These are phyloP conservation scores for Penicillium arizonense DNA, from an alignment of 495 filamentous ascomycete species.

Conservation along the genomic window DNA sequence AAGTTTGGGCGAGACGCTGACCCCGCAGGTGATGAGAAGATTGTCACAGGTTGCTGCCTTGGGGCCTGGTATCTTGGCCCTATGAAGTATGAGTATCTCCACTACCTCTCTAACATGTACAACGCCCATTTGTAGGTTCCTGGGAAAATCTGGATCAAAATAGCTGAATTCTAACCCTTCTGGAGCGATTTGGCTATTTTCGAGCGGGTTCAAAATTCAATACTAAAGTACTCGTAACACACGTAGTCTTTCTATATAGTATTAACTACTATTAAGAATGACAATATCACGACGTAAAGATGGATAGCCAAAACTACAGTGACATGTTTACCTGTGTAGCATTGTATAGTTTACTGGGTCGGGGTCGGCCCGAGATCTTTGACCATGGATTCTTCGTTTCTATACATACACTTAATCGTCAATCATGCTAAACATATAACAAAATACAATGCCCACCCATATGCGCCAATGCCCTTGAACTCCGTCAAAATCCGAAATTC, in stretches of 20 bases:
- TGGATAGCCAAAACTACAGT: background rate
- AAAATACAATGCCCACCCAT: slow-evolving; percentile 6
- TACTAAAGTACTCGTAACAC: too few relatives aligned
- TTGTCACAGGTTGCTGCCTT: slow-evolving; percentile 16
- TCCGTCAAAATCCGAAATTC: slow-evolving; percentile 38
- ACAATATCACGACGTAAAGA: background rate
- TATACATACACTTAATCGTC: slow-evolving; percentile 20
- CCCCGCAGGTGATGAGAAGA: slow-evolving; percentile 23
- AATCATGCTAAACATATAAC: slow-evolving; percentile 17
- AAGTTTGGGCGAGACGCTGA: slow-evolving; percentile 22
- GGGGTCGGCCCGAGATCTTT: slow-evolving; percentile 6
- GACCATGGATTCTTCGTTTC: slow-evolving; percentile 11
- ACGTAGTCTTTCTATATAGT: too few relatives aligned
- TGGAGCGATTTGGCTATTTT: too few relatives aligned
- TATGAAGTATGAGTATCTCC: too few relatives aligned
- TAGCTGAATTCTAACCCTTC: too few relatives aligned
- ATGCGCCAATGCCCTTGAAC: slow-evolving; percentile 7
- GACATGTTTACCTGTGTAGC: background rate
- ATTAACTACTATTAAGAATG: too few relatives aligned
- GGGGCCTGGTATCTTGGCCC: background rate
- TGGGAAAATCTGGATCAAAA: too few relatives aligned
- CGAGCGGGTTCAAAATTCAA: too few relatives aligned
- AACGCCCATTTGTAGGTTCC: too few relatives aligned
- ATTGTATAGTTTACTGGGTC: background rate
- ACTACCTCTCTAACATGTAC: too few relatives aligned